Base-by-base conservation (phyloP, 2,329 filamentous ascomycete genomes). In the Phoma herbarum region DNA sequence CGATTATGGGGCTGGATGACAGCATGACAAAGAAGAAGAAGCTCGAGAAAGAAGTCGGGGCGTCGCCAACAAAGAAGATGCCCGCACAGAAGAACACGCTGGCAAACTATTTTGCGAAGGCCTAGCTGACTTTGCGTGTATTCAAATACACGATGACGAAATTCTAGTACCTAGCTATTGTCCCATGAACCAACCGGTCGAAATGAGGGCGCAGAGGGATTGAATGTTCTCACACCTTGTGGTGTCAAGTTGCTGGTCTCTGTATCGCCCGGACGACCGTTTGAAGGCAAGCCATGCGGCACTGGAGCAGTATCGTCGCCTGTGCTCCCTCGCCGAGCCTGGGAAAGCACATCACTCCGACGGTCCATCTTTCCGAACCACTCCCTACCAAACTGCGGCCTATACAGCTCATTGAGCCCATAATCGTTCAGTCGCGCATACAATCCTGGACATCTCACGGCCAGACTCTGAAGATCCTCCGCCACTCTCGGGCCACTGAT, bases 1-100 rank as follows among this genome's bases (percentile, higher is more conserved):
- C 75, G 4, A 69, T 86, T 14, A 80, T 90, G 76, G 82, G 84
- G 50, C 76, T 89, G 39, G 86, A 86, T 0, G 84, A 85, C 72
- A 87, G 84, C 69, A 54, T 42, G 41, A 67, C 75, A 12, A 76
- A 76, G 47, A 76, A 75, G 67, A 73, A 78, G 61, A 59, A 59
- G 29, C 6, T 59, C 11, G 56, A 59, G 20, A 59, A 54, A 18
- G 39, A 54, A 22, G 51, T 33, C 6, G 50, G 45, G 6, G 65
- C 74, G 53, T 70, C 73, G 25, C 56, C 63, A 66, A 72, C 75
- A 23, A 75, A 76, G 64, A 70, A 77, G 60, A 68, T 70, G 56
- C 35, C 57, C 2, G 33, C 52, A 2, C 74, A 76, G 58, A 74
- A 71, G 60, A 76, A 76, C 37, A 76, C 73, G 1, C 52, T 76